Conservation (phyloP, 305 asterid species). For the Andrographis paniculata region DNA sequence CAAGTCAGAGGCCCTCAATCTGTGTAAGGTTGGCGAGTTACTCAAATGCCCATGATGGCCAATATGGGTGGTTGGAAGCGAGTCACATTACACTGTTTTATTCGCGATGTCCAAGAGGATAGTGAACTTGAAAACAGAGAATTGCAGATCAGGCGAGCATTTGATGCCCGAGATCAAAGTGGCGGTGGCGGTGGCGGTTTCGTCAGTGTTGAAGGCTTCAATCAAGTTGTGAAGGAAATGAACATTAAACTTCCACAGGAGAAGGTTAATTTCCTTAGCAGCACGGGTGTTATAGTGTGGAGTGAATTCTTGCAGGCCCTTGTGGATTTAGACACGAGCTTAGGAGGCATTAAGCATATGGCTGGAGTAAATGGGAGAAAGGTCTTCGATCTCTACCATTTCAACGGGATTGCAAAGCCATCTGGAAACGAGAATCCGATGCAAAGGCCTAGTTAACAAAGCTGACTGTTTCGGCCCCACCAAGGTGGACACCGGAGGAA, state of each 20-base stretch:
- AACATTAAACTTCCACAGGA: constrained; percentile 53
- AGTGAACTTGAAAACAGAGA: constrained; percentile 74
- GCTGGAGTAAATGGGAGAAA: constrained; percentile 73
- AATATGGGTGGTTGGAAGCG: constrained; percentile 98
- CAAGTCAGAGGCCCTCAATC: constrained; percentile 93
- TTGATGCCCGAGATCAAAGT: constrained; percentile 88
- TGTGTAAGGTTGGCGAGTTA: constrained; percentile 77
- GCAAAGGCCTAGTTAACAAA: constrained; percentile 75
- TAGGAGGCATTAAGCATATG: constrained; percentile 84
- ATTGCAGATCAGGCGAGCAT: constrained; percentile 70
- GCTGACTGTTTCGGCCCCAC: constrained; percentile 84
- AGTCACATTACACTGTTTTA: constrained; percentile 86
- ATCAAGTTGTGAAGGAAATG: constrained; percentile 59
- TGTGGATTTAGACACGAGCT: constrained; percentile 64
- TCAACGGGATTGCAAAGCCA: constrained; percentile 88
- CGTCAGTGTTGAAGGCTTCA: constrained; percentile 83
- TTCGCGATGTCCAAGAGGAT: constrained; percentile 91
- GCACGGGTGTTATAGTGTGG: constrained; percentile 82
- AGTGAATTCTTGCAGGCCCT: constrained; percentile 89
- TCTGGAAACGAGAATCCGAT: constrained; percentile 42
- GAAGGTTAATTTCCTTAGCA: constrained; percentile 56
- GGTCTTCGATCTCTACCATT: constrained; percentile 84
- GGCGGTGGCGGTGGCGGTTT: constrained; percentile 99
- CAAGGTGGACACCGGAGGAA: constrained; percentile 94
- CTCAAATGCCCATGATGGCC: constrained; percentile 95